Percentiles rank a stretch among this genome's conserved stretches.
phyloP scores from a whole-genome alignment of 306 rosid genomes.

The Dalbergia cochinchinensis region DNA sequence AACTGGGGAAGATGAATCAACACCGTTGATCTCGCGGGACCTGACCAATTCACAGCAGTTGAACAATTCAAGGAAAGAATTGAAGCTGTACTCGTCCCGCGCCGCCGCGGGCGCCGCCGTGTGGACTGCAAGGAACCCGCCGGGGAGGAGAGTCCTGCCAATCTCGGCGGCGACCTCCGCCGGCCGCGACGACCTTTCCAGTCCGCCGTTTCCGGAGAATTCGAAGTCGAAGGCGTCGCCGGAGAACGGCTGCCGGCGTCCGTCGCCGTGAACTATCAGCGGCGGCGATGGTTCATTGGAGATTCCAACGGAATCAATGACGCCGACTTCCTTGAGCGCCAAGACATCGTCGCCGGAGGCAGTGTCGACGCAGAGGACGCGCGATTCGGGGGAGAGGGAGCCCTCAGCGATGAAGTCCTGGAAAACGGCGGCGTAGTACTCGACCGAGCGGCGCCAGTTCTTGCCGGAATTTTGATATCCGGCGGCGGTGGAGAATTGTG shows the following conservation, averaged over 20 bases:
- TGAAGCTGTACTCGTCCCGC: slow-evolving; percentile 59
- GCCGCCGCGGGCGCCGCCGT: slow-evolving; percentile 50
- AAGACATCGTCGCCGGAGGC: slow-evolving; percentile 55
- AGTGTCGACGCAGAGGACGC: slow-evolving; percentile 58
- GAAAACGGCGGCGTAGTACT: slow-evolving; percentile 57
- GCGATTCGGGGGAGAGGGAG: slow-evolving; percentile 47
- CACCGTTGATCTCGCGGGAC: slow-evolving; percentile 53
- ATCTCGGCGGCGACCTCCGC: slow-evolving; percentile 54
- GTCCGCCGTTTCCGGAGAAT: slow-evolving; percentile 49
- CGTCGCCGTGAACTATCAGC: slow-evolving; percentile 46
- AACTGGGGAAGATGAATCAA: slow-evolving; percentile 47
- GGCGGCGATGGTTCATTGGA: slow-evolving; percentile 53
- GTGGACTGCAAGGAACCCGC: slow-evolving; percentile 61
- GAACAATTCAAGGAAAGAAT: slow-evolving; percentile 64
- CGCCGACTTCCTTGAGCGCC: slow-evolving; percentile 55
- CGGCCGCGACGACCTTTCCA: slow-evolving; percentile 37
- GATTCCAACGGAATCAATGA: slow-evolving; percentile 57
- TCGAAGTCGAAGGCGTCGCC: slow-evolving; percentile 54
- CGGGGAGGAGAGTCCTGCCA: slow-evolving; percentile 56
- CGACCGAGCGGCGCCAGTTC: slow-evolving; percentile 56
- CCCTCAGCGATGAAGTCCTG: slow-evolving; percentile 60
- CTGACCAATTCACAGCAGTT: slow-evolving; percentile 55
- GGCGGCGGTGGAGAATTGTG: background rate
- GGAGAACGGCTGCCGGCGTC: slow-evolving; percentile 45
- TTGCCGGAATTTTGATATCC: slow-evolving; percentile 34